phyloP scores from a whole-genome alignment of 345 rosid genomes.

The Gossypium ekmanianum region DNA sequence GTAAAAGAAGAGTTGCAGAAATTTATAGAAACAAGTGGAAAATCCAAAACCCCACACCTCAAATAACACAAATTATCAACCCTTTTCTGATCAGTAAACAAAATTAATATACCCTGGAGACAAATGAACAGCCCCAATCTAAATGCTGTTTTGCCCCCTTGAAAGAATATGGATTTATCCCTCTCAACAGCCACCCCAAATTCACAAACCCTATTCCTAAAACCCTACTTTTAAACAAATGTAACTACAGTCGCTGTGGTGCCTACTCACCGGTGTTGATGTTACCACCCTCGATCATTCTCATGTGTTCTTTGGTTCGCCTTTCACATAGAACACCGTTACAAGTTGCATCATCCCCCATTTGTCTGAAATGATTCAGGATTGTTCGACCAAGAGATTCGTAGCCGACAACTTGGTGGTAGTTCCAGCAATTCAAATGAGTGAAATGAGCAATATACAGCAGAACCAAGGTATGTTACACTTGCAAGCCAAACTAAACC shows the following conservation, averaged over 20 bases:
- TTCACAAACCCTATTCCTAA: slow-evolving; percentile 32
- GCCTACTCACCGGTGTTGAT: slow-evolving; percentile 7
- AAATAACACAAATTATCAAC: slow-evolving; percentile 23
- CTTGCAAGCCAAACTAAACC: slow-evolving; percentile 36
- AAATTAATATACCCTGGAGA: slow-evolving; percentile 48
- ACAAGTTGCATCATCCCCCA: slow-evolving; percentile 12
- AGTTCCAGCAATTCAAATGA: slow-evolving; percentile 21
- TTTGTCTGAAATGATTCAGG: slow-evolving; percentile 15
- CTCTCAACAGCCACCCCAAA: slow-evolving; percentile 32
- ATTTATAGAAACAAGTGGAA: slow-evolving; percentile 15
- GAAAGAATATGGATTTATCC: slow-evolving; percentile 60
- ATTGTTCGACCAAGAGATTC: slow-evolving; percentile 3
- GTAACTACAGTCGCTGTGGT: slow-evolving; percentile 20
- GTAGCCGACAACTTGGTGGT: background rate
- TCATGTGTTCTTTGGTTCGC: background rate
- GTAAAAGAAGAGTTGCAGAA: slow-evolving; percentile 16
- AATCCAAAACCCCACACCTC: slow-evolving; percentile 21
- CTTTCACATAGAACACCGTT: background rate
- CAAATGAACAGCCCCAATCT: slow-evolving; percentile 26
- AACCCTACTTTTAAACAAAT: slow-evolving; percentile 28
- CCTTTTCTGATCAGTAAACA: slow-evolving; percentile 36
- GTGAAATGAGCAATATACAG: slow-evolving; percentile 24
- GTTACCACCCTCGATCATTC: slow-evolving; percentile 22
- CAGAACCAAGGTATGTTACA: slow-evolving; percentile 21
- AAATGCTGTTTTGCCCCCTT: slow-evolving; percentile 41